phyloP scores from a whole-genome alignment of 2,329 filamentous ascomycete species.

The Exophiala calicioides region DNA sequence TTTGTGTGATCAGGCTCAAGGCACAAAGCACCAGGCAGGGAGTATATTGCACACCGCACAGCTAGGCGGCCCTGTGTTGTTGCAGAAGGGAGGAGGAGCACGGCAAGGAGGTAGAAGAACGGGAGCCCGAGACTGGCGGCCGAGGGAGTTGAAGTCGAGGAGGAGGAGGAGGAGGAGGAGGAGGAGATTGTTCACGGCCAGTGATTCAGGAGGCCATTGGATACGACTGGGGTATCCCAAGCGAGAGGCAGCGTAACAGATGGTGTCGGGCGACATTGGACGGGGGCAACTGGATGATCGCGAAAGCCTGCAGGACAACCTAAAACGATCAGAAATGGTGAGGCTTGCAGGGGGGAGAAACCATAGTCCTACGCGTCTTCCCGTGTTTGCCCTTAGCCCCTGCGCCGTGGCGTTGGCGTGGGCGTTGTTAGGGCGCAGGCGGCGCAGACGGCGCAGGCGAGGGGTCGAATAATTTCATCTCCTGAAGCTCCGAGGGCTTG shows the following conservation, averaged over 20 bases:
- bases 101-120: too few species aligned
- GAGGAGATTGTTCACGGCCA: slow-evolving; percentile 13
- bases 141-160: too few species aligned
- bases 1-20: too few species aligned
- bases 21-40: too few species aligned
- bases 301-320: too few species aligned
- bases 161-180: neutral
- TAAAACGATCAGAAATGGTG: slow-evolving; percentile 15
- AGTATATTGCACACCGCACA: too few species aligned
- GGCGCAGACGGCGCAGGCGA: neutral
- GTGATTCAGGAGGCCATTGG: slow-evolving; percentile 23
- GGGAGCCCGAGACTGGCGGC: too few species aligned
- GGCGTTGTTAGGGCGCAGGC: neutral
- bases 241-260: slow-evolving; percentile 24
- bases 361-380: neutral
- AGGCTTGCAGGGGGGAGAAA: slow-evolving; percentile 19
- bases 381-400: too few species aligned
- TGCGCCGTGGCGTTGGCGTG: neutral
- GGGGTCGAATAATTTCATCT: neutral
- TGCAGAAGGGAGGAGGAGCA: slow-evolving; percentile 11
- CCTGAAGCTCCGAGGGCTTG: too few species aligned
- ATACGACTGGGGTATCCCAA: slow-evolving; percentile 21
- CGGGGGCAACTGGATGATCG: slow-evolving; percentile 15
- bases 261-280: slow-evolving; percentile 20
- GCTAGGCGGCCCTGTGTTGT: too few species aligned